Evolutionary conservation across 1,284 basidiomycete species (phyloP), one percentile per base, ranked within the genome.

Genomic region (Anthracocystis walkeri): DNA sequence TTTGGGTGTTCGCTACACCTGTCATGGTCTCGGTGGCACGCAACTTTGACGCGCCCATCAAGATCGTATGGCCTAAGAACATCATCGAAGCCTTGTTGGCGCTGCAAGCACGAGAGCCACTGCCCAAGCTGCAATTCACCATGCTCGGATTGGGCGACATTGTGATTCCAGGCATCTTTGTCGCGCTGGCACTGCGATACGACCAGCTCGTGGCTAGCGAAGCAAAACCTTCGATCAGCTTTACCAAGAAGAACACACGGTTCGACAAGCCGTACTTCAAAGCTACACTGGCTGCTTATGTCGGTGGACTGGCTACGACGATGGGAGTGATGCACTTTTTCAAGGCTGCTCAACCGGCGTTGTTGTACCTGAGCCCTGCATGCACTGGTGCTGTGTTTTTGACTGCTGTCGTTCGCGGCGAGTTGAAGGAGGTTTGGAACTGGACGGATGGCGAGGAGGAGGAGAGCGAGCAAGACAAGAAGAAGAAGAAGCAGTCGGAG

Each of bases 61-160:
- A 80, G n/a, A 90, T 91, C 73, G 87, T 88, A 21, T 86, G 31
- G 85, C 87, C 46, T 86, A 86, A 44, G 86, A 88, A 79, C 60
- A 63, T 82, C 7, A 16, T 77, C 35, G 66, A 77, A 1, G 75
- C 67, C 1, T 5, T 76, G 5, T 20, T 27, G 20, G 69, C 75
- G 21, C 49, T 74, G 3, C 54, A 50, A 25, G 48, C 60, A 12
- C 46, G 60, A 20, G 53, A 65, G 27, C 53, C 63, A 12, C 48
- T 65, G 49, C 67, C 77, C 27, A 67, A 82, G 51, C 80, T 84
- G 52, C 93, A 93, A 11, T 93, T 91, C 85, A 92, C 94, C 41
- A 92, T 98, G 91, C 90, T 99, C 27, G 96, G 96, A 6, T 88
- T 98, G 42, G 94, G 96, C 31, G 93, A 95, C 83, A 90, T 96